Base-by-base conservation (phyloP, 2,329 filamentous ascomycete genomes). In the Pseudopithomyces chartarum region DNA sequence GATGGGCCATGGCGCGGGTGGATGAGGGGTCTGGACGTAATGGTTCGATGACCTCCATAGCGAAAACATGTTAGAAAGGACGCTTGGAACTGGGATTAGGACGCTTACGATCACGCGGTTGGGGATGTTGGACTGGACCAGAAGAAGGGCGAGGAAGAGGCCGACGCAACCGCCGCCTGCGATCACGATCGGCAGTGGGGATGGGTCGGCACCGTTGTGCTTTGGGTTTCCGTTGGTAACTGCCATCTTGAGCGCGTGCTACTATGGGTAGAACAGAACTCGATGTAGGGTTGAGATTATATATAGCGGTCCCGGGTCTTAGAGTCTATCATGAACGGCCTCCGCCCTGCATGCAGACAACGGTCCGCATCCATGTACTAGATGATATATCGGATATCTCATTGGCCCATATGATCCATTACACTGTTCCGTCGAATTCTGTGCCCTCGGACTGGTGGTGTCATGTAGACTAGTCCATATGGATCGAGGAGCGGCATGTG, bases 1-100 rank as follows among this genome's bases (percentile, higher is more conserved):
- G 73, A 55, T 80, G 78, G 2, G 78, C 76, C 57, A 78, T 78
- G 54, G 78, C 78, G 46, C 77, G 73, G 13, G 78, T 76, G 6
- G 73, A 73, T 6, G 66, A 57, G 4, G 60, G 60, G 23, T 69
- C 65, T 0, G 70, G 67, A 17, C 50, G 29, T 8, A 56, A 33
- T 13, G 68, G 67, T 26, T 74, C 71, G 55, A 73, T 52, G 48
- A 74, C 53, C 57, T 62, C 42, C 7, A n/a, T 10, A 7, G 13
- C 15, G 45, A 39, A n/a, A 15, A 36, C n/a, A 15, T 26, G 22
- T 39, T 3, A 51, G 20, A 3, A 43, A 29, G 39, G 33, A 11
- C 1, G 20, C 10, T 17, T 19, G 26, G 4, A 38, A 22, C 13
- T 38, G 29, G 17, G 23, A 33, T 34, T 20, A 29, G 56, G 8